Base-by-base conservation (phyloP, 768 basidiomycete species). In the Lepiota venenata region DNA sequence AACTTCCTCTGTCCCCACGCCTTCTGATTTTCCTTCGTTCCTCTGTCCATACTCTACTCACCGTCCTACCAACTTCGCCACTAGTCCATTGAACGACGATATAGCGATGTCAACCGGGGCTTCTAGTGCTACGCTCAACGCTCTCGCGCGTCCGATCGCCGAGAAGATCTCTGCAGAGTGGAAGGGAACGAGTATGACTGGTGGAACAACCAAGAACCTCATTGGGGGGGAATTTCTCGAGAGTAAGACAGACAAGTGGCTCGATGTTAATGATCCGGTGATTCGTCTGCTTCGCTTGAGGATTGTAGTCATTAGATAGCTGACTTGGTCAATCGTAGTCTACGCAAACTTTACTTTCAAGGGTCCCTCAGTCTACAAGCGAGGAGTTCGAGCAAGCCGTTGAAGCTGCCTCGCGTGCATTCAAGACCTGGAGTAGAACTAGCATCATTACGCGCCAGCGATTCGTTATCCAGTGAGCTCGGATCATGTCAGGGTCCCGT, bases 201-300 rank as follows among this genome's bases (percentile, higher is more conserved):
- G 95, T 16, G 88, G 82, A 27, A 85, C 78, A 57, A 94, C 94
- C 53, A 94, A 90, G 80, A 94, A 93, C 69, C 93, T 87, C 70
- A 90, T 98, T 56, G 88, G 83, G 9, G 96, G 95, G 8, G 79
- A 93, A 71, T 98, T 94, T 63, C 77, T 87, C 8, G 88, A 95
- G 62, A 93, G 91, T 72, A 81, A 81, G 62, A 71, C 88, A n/a
- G 69, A 77, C 1, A 77, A 87, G 56, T 98, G 90, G 89, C 81
- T 92, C 56, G 92, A 96, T 46, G 82, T 97, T 3, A 73, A 84
- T 48, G 96, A 98, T 72, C 96, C 95, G 15, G 93, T 95, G 63
- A 29, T 38, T 54, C 37, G 29, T 37, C 18, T 56, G 44, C 41
- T 15, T 44, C 32, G 25, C 29, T 50, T 11, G 5, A 35, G 32